Evolutionary conservation across 441 rosid genomes (phyloP).

Genomic region (Gossypium aridum): DNA sequence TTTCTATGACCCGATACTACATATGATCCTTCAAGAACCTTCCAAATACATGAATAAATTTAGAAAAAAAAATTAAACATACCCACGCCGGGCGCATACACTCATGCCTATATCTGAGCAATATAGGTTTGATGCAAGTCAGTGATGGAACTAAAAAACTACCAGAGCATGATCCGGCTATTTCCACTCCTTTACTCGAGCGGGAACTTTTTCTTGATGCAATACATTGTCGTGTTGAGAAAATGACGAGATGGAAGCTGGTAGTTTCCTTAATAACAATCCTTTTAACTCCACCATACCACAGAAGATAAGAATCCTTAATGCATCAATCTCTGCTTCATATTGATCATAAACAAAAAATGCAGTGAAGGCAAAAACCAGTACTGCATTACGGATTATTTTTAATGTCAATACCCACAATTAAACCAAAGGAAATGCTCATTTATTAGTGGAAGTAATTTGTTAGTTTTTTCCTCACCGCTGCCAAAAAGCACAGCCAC

Average conservation of each 20-base stretch:
- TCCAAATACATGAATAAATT: neutral
- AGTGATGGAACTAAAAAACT: neutral
- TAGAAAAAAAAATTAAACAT: neutral
- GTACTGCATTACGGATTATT: conserved; percentile 36
- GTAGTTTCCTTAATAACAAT: conserved; percentile 29
- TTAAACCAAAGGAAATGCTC: neutral
- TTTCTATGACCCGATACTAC: neutral
- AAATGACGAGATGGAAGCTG: conserved; percentile 21
- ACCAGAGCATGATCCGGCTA: neutral
- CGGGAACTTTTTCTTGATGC: conserved; percentile 11
- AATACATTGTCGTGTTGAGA: conserved; percentile 9
- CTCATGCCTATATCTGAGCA: neutral
- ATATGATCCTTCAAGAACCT: neutral
- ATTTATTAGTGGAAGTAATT: neutral
- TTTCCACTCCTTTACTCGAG: neutral
- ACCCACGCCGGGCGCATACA: neutral
- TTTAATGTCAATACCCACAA: neutral
- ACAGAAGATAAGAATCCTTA: conserved; percentile 27
- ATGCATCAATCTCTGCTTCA: conserved; percentile 56
- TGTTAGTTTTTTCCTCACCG: conserved; percentile 37
- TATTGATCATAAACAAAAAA: conserved; percentile 82
- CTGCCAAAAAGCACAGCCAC: conserved; percentile 33
- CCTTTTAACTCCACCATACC: conserved; percentile 20
- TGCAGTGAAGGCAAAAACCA: conserved; percentile 59
- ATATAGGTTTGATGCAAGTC: neutral